phyloP scores from a whole-genome alignment of 75 land plant genomes.

The Azolla pinnata region DNA sequence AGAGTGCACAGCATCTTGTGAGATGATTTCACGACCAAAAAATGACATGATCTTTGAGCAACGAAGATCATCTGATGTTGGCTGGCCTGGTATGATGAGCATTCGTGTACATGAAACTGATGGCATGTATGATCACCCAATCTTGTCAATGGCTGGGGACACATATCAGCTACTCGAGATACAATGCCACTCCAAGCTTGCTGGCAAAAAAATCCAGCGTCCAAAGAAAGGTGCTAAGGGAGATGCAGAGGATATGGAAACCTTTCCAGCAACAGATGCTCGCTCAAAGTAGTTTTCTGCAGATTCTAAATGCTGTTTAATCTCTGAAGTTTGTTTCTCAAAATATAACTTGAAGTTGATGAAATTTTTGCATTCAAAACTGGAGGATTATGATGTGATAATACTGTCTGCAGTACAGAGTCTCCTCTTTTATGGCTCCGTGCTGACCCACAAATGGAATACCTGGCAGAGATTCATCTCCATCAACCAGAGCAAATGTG shows the following conservation, averaged over 20 bases:
- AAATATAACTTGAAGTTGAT: neutral
- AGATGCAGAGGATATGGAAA: slow-evolving; percentile 83
- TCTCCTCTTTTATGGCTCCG: slow-evolving; percentile 91
- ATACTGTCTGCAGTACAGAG: slow-evolving; percentile 45
- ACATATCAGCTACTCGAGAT: slow-evolving; percentile 76
- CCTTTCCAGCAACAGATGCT: slow-evolving; percentile 27
- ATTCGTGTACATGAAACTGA: slow-evolving; percentile 85
- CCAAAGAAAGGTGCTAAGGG: slow-evolving; percentile 75
- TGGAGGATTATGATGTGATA: no score
- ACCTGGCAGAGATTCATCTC: slow-evolving; percentile 77
- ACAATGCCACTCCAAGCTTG: slow-evolving; percentile 89
- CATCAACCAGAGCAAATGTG: slow-evolving; percentile 97
- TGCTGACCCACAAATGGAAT: slow-evolving; percentile 96
- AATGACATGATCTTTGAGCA: slow-evolving; percentile 22
- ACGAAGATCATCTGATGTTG: slow-evolving; percentile 44
- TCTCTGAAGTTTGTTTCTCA: neutral
- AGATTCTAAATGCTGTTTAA: neutral
- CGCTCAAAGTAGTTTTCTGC: slow-evolving; percentile 37
- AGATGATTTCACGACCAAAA: slow-evolving; percentile 1
- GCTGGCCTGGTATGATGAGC: slow-evolving; percentile 99
- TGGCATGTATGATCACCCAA: slow-evolving; percentile 95
- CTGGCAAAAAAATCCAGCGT: slow-evolving; percentile 72
- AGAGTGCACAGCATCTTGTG: slow-evolving; percentile 46
- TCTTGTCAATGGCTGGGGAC: slow-evolving; percentile 88
- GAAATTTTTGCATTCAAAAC: neutral